Percentiles rank a stretch among this genome's conserved stretches.
These are phyloP conservation scores for Fusarium aywerte DNA, from an alignment of 2,329 filamentous ascomycete genomes.

Conservation along the genomic window DNA sequence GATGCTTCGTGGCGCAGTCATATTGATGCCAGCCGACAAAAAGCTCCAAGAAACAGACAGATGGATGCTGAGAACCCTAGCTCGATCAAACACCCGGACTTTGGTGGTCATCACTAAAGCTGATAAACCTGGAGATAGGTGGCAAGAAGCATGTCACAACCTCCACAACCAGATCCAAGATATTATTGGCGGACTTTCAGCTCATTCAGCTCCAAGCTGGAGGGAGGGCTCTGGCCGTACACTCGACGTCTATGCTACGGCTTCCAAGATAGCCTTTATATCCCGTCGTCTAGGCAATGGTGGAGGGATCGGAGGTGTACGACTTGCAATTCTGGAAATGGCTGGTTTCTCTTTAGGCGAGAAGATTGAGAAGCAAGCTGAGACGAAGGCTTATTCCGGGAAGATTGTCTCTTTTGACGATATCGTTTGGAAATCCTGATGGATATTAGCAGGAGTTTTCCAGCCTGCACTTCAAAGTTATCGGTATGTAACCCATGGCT, in stretches of 20 bases:
- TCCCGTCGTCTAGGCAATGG: conserved; percentile 48
- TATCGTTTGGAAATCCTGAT: conserved; percentile 50
- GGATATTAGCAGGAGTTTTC: no score
- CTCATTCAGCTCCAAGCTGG: conserved; percentile 44
- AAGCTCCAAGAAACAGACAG: conserved; percentile 61
- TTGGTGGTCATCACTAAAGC: conserved; percentile 67
- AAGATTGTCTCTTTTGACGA: conserved; percentile 55
- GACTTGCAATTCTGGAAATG: conserved; percentile 55
- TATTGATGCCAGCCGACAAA: conserved; percentile 65
- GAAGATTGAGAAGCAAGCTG: conserved; percentile 50
- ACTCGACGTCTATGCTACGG: conserved; percentile 51
- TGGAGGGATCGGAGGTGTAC: conserved; percentile 55
- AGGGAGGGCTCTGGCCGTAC: conserved; percentile 46
- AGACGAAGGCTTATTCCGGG: conserved; percentile 52
- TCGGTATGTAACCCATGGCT: no score
- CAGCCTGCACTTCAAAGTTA: neutral
- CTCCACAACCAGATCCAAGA: conserved; percentile 46
- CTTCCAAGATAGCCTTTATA: conserved; percentile 51
- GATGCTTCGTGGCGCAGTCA: conserved; percentile 62
- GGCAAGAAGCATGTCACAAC: conserved; percentile 44
- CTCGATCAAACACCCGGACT: conserved; percentile 57
- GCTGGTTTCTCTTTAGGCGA: conserved; percentile 51
- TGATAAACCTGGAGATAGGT: conserved; percentile 57
- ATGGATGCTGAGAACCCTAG: conserved; percentile 60
- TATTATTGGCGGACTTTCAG: conserved; percentile 44